These are phyloP conservation scores for Hamigera avellanea DNA, from an alignment of 495 filamentous ascomycete species.

Conservation along the genomic window DNA sequence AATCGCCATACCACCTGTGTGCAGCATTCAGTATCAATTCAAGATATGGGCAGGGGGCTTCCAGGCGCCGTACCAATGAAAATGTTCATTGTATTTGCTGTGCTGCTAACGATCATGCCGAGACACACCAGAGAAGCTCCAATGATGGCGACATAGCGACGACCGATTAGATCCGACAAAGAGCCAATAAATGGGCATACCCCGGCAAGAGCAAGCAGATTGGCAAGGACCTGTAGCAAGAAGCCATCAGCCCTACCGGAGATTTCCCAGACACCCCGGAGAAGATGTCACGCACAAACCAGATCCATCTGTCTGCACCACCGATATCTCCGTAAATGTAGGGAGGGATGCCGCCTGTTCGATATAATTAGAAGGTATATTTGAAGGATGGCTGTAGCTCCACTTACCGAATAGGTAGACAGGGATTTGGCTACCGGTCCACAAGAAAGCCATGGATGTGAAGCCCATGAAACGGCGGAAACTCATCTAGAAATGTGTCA, in stretches of 20 bases:
- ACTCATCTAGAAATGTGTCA: constrained; percentile 34
- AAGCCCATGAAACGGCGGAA: constrained; percentile 47
- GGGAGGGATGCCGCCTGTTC: constrained; percentile 43
- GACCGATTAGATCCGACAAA: constrained; percentile 57
- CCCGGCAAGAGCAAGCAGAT: constrained; percentile 54
- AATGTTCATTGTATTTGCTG: constrained; percentile 52
- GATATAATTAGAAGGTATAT: constrained; percentile 3
- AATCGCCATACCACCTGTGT: constrained; percentile 47
- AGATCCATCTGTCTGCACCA: constrained; percentile 56
- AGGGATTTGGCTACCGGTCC: constrained; percentile 55
- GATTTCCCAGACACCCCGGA: not conserved
- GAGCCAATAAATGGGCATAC: constrained; percentile 65
- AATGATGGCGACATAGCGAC: constrained; percentile 53
- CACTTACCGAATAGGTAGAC: constrained; percentile 47
- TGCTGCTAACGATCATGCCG: constrained; percentile 55
- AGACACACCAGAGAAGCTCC: constrained; percentile 48
- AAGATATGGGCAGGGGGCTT: not conserved
- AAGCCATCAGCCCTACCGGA: not conserved
- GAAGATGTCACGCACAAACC: constrained; percentile 50
- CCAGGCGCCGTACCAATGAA: constrained; percentile 51
- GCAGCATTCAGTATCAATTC: constrained; percentile 2
- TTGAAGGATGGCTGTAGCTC: not conserved
- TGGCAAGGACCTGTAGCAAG: constrained; percentile 38
- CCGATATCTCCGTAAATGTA: constrained; percentile 57
- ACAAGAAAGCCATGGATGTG: constrained; percentile 52